A percentile compares a stretch with the other conserved stretches of the same genome.
phyloP scores from a whole-genome alignment of 345 rosid genomes.

The Cardiospermum halicacabum region DNA sequence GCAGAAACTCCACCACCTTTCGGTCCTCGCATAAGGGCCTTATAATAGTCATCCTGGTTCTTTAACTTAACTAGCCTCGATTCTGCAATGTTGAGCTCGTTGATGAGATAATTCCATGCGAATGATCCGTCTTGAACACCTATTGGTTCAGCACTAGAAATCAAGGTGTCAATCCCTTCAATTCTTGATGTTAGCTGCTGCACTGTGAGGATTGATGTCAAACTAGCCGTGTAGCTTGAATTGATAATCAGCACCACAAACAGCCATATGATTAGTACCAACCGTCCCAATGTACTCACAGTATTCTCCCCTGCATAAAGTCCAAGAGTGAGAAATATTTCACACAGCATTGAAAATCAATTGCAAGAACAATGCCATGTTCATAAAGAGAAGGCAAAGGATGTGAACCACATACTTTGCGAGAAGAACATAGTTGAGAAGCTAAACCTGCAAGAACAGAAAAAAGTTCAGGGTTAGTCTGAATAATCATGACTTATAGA shows the following conservation, averaged over 20 bases:
- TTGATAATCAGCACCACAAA: slow-evolving; percentile 91
- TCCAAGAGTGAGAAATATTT: slow-evolving; percentile 5
- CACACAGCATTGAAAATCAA: neutral
- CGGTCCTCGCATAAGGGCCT: slow-evolving; percentile 59
- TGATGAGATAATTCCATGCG: slow-evolving; percentile 64
- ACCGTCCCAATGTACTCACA: slow-evolving; percentile 71
- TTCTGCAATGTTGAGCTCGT: slow-evolving; percentile 73
- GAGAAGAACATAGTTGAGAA: slow-evolving; percentile 99
- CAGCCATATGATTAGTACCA: slow-evolving; percentile 86
- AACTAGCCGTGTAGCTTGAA: slow-evolving; percentile 95
- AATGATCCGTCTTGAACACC: slow-evolving; percentile 92
- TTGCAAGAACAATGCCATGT: neutral
- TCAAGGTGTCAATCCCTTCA: slow-evolving; percentile 72
- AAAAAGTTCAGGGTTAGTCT: slow-evolving; percentile 15
- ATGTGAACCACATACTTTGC: slow-evolving; percentile 59
- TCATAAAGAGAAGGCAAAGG: slow-evolving; percentile 2
- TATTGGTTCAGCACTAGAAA: slow-evolving; percentile 56
- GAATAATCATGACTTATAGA: neutral
- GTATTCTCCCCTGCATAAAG: slow-evolving; percentile 79
- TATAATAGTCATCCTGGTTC: slow-evolving; percentile 42
- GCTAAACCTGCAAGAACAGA: slow-evolving; percentile 81
- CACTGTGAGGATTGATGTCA: slow-evolving; percentile 91
- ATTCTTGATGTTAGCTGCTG: slow-evolving; percentile 77
- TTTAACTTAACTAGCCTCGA: slow-evolving; percentile 58
- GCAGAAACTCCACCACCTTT: slow-evolving; percentile 75